phyloP scores from a whole-genome alignment of 768 basidiomycete species.

The Mycena capillaripes region DNA sequence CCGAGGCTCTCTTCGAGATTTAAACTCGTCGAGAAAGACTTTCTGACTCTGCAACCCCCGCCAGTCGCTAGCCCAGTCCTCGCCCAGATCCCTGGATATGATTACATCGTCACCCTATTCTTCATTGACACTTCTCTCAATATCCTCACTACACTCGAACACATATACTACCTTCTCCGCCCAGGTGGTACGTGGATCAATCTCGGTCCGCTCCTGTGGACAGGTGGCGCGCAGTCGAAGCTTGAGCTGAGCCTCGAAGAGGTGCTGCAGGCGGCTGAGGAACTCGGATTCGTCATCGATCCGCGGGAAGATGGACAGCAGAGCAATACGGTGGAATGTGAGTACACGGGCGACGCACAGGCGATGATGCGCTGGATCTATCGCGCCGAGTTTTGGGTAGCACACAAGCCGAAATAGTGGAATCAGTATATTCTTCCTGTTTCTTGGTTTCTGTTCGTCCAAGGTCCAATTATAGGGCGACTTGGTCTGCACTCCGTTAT shows the following conservation, averaged over 20 bases:
- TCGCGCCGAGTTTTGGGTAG: conserved; percentile 78
- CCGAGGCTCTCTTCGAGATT: conserved; percentile 62
- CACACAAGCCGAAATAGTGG: conserved; percentile 51
- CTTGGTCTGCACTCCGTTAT: too few relatives aligned
- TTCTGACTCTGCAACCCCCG: conserved; percentile 55
- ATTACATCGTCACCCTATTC: conserved; percentile 75
- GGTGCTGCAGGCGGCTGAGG: conserved; percentile 63
- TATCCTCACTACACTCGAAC: conserved; percentile 65
- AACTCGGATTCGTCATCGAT: conserved; percentile 67
- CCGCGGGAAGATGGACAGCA: conserved; percentile 43
- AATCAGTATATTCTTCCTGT: neutral
- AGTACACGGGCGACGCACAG: conserved; percentile 71
- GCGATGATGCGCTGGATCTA: conserved; percentile 84
- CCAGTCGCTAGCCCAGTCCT: conserved; percentile 27
- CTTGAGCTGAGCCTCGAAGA: conserved; percentile 77
- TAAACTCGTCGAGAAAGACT: conserved; percentile 69
- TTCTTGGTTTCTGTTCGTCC: neutral
- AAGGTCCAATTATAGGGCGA: too few relatives aligned
- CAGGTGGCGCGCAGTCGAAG: conserved; percentile 65
- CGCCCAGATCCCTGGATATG: conserved; percentile 55
- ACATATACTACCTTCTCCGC: conserved; percentile 68
- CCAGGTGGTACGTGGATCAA: conserved; percentile 82
- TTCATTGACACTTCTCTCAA: conserved; percentile 77
- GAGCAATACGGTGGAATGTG: conserved; percentile 67
- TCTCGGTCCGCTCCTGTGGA: conserved; percentile 77